Conservation (phyloP, 768 basidiomycete species). For the Trametes punicea region DNA sequence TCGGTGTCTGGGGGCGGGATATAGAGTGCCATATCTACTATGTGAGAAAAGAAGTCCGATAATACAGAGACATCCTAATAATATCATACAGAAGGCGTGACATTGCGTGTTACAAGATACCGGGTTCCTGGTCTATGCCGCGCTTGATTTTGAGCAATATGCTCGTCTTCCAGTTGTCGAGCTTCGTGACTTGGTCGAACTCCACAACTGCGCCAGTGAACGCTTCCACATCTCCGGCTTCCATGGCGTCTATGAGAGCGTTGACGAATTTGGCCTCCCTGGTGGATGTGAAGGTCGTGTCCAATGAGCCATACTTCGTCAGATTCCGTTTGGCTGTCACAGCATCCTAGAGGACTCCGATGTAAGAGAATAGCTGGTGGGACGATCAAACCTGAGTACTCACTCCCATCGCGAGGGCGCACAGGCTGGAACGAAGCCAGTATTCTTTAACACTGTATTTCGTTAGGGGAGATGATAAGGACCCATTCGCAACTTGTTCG, state of each 20-base stretch:
- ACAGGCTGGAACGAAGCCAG: constrained; percentile 85
- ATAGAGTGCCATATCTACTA: not conserved
- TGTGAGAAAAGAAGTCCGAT: not conserved
- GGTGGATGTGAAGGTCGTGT: constrained; percentile 81
- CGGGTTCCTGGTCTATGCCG: constrained; percentile 58
- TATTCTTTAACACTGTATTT: constrained; percentile 99
- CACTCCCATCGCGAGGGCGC: constrained; percentile 85
- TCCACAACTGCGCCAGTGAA: constrained; percentile 87
- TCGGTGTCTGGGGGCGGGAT: too few relatives aligned
- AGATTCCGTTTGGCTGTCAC: constrained; percentile 81
- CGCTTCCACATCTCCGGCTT: constrained; percentile 62
- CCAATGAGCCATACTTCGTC: constrained; percentile 72
- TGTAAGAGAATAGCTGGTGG: not conserved
- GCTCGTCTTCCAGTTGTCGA: constrained; percentile 95
- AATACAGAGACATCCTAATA: constrained; percentile 5
- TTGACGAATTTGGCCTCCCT: constrained; percentile 89
- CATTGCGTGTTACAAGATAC: constrained; percentile 21
- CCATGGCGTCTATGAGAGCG: constrained; percentile 73
- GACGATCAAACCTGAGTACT: constrained; percentile 29
- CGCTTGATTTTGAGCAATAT: constrained; percentile 91
- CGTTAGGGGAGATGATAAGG: constrained; percentile 78
- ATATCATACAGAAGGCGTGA: not conserved
- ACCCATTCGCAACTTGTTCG: constrained; percentile 85
- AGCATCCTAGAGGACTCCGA: constrained; percentile 57
- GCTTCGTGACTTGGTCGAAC: constrained; percentile 86